These are phyloP conservation scores for Austropuccinia psidii DNA, from an alignment of 1,284 basidiomycete genomes.

Conservation along the genomic window DNA sequence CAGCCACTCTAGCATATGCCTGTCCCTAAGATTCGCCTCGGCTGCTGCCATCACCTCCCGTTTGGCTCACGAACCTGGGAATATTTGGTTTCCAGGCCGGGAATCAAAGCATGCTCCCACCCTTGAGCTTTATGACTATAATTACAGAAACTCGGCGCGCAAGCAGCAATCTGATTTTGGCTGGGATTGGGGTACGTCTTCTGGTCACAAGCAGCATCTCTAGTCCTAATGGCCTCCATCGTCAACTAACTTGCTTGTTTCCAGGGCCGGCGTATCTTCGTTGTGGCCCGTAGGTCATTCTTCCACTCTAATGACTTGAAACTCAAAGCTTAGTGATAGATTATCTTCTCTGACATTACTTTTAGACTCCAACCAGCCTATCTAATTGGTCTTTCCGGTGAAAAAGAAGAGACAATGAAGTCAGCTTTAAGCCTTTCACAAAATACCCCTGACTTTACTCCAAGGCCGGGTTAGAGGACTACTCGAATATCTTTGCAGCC, in stretches of 20 bases:
- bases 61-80: conserved; percentile 25
- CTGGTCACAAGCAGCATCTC: too few species aligned
- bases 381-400: conserved; percentile 23
- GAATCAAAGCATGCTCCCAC: too few species aligned
- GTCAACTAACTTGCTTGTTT: background rate
- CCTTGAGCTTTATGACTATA: conserved; percentile 40
- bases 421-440: too few species aligned
- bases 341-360: too few species aligned
- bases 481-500: too few species aligned
- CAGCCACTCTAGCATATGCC: too few species aligned
- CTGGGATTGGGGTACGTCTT: conserved; percentile 43
- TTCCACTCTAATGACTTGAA: background rate
- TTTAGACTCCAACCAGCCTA: conserved; percentile 10
- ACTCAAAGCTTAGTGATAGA: too few species aligned
- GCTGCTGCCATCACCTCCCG: conserved; percentile 1
- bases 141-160: conserved; percentile 42
- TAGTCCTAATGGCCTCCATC: too few species aligned
- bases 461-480: too few species aligned
- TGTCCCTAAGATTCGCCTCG: conserved; percentile 22
- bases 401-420: too few species aligned
- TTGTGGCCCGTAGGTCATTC: conserved; percentile 33
- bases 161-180: conserved; percentile 44
- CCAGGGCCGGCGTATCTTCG: conserved; percentile 30
- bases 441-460: too few species aligned
- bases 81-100: too few species aligned